Percentiles rank a stretch among this genome's conserved stretches.
phyloP scores from a whole-genome alignment of 371 early-diverging fungal genomes.

The Parasitella parasitica region DNA sequence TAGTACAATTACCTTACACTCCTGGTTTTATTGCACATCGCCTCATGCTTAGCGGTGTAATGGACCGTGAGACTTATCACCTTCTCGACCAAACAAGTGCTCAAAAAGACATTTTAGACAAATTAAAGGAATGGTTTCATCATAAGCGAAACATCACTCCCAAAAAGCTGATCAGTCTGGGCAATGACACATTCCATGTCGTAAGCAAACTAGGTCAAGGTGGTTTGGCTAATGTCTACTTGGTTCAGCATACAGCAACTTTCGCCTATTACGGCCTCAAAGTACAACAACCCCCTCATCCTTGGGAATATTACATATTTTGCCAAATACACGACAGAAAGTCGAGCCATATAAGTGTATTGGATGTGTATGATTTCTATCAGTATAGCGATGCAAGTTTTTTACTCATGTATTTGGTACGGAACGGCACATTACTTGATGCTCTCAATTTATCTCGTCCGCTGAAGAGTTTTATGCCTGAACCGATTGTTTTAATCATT shows the following conservation, averaged over 20 bases:
- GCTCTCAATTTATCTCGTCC: constrained; percentile 26
- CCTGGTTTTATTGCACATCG: constrained; percentile 8
- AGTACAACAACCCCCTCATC: constrained; percentile 33
- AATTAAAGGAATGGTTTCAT: neutral
- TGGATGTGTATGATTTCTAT: constrained; percentile 8
- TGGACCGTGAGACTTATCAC: neutral
- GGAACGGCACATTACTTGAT: constrained; percentile 38
- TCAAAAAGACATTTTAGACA: neutral
- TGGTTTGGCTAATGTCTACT: constrained; percentile 39
- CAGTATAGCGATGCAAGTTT: constrained; percentile 32
- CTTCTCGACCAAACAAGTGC: neutral
- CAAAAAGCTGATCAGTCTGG: neutral
- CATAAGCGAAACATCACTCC: neutral
- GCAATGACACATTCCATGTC: constrained; percentile 14
- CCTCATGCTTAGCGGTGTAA: neutral
- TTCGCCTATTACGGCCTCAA: constrained; percentile 27
- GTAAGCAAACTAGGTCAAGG: constrained; percentile 39
- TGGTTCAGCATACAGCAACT: constrained; percentile 3
- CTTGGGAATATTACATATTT: constrained; percentile 51
- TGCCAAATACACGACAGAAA: constrained; percentile 20
- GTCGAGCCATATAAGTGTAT: neutral
- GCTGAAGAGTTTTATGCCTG: constrained; percentile 25
- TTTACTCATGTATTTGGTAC: constrained; percentile 26
- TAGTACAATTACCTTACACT: constrained; percentile 12
- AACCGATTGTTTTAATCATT: constrained; percentile 36